Evolutionary conservation across 2,329 filamentous ascomycete genomes (phyloP).

Genomic region (Aureobasidium sp.): DNA sequence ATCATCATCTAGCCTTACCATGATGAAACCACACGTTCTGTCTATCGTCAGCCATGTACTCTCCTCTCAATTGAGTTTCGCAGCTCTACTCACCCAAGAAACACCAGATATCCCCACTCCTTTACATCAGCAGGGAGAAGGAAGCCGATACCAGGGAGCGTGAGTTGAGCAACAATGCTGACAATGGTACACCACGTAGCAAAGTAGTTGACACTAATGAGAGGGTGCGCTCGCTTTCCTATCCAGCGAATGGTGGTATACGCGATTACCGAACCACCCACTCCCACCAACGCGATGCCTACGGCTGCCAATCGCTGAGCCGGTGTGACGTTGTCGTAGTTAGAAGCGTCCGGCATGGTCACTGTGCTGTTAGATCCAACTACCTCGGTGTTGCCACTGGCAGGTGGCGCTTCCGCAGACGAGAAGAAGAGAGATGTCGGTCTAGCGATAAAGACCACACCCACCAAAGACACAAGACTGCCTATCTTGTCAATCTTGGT

Average conservation of each 20-base stretch:
- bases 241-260: conserved; percentile 74
- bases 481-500: conserved; percentile 70
- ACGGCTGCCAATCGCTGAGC: conserved; percentile 64
- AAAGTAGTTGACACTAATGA: conserved; percentile 86
- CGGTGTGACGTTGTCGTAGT: conserved; percentile 46
- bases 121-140: conserved; percentile 46
- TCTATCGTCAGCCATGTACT: neutral
- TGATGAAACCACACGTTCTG: conserved; percentile 62
- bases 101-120: conserved; percentile 61
- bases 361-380: conserved; percentile 26
- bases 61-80: neutral
- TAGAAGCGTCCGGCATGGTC: conserved; percentile 24
- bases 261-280: conserved; percentile 66
- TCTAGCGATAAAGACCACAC: conserved; percentile 76
- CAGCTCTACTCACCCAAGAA: conserved; percentile 48
- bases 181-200: conserved; percentile 63
- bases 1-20: conserved; percentile 38
- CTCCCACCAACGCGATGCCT: conserved; percentile 65
- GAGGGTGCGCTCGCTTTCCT: conserved; percentile 68
- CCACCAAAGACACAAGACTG: conserved; percentile 65
- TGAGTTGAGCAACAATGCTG: conserved; percentile 52
- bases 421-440: conserved; percentile 53
- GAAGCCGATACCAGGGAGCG: conserved; percentile 51
- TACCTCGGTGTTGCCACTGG: conserved; percentile 28
- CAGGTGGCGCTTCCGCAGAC: conserved; percentile 24